A percentile compares a stretch with the other conserved stretches of the same genome.
Conservation (phyloP, 805 yeast genomes). For the Torulaspora franciscae region DNA sequence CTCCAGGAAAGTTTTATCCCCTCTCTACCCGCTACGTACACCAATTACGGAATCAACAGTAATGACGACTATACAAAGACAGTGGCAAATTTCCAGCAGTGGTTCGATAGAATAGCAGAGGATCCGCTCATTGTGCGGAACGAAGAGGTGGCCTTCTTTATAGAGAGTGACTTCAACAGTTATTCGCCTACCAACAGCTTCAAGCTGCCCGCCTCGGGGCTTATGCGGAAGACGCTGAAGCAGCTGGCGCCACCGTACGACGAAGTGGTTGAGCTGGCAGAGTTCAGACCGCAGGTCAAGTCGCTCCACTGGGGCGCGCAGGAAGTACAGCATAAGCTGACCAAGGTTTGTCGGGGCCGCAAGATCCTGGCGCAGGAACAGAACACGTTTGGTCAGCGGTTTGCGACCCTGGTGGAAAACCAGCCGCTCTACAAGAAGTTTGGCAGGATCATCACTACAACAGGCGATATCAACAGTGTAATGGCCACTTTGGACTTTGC, state of each 20-base stretch:
- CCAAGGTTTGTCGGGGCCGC: conserved; percentile 45
- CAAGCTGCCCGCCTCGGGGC: conserved; percentile 72
- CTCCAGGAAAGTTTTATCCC: conserved; percentile 93
- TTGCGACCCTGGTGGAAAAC: conserved; percentile 28
- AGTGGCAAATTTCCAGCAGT: conserved; percentile 60
- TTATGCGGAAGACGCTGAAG: conserved; percentile 82
- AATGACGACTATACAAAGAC: conserved; percentile 69
- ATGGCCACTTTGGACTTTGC: conserved; percentile 70
- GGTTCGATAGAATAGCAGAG: conserved; percentile 71
- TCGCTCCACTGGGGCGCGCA: conserved; percentile 57
- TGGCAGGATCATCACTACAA: conserved; percentile 58
- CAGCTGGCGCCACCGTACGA: conserved; percentile 92
- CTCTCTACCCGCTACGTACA: conserved; percentile 67
- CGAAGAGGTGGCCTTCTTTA: conserved; percentile 81
- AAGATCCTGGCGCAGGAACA: conserved; percentile 51
- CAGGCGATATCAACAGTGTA: conserved; percentile 72
- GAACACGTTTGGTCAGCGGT: conserved; percentile 45
- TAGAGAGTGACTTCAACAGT: conserved; percentile 66
- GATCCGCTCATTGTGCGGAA: conserved; percentile 82
- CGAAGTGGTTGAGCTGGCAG: conserved; percentile 72
- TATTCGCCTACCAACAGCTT: conserved; percentile 48
- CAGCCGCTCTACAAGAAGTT: conserved; percentile 65
- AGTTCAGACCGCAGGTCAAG: conserved; percentile 82
- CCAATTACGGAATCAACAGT: conserved; percentile 78
- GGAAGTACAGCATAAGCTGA: conserved; percentile 51